Percentiles rank a stretch among this genome's conserved stretches.
These are phyloP conservation scores for Clarireedia monteithiana DNA, from an alignment of 2,329 filamentous ascomycete genomes.

Conservation along the genomic window DNA sequence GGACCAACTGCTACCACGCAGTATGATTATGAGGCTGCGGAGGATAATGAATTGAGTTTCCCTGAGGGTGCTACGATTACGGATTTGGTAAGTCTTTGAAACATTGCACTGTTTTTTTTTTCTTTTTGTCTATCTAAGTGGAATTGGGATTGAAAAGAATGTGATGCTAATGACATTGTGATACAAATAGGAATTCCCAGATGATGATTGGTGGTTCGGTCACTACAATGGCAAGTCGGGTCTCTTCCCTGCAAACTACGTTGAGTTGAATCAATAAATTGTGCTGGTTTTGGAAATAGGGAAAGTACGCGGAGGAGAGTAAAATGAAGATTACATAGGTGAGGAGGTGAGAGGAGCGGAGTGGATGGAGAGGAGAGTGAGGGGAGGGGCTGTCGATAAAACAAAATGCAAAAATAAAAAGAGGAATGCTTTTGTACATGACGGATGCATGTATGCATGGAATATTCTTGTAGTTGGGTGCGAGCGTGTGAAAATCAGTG, in stretches of 20 bases:
- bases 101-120: background rate
- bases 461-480: background rate
- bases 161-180: background rate
- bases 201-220: conserved; percentile 93
- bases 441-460: background rate
- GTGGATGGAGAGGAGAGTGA: too few relatives aligned
- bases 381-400: too few relatives aligned
- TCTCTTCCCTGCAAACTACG: conserved; percentile 74
- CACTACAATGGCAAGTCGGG: conserved; percentile 72
- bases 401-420: background rate
- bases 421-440: background rate
- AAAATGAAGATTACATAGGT: too few relatives aligned
- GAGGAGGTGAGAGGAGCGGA: too few relatives aligned
- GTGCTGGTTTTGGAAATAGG: too few relatives aligned
- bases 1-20: conserved; percentile 58
- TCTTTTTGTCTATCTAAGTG: too few relatives aligned
- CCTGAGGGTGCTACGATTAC: conserved; percentile 80
- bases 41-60: conserved; percentile 85
- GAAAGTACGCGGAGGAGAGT: too few relatives aligned
- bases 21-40: conserved; percentile 95
- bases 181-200: conserved; percentile 70
- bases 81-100: conserved; percentile 55
- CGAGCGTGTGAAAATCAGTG: background rate
- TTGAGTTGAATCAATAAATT: conserved; percentile 40
- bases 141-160: too few relatives aligned